These are phyloP conservation scores for Arabis hirsuta DNA, from an alignment of 345 rosid species.

Conservation along the genomic window DNA sequence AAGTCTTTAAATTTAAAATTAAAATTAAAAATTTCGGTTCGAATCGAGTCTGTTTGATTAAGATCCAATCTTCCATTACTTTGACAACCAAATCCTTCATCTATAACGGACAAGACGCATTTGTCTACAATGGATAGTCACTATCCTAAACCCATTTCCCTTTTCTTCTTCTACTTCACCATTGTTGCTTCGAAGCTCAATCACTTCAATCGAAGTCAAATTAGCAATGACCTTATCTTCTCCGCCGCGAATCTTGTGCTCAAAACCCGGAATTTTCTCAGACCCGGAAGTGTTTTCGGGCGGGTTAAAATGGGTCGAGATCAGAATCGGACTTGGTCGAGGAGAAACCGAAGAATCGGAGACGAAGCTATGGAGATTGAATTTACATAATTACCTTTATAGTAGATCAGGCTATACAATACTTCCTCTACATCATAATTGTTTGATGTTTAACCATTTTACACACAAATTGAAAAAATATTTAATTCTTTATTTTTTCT, in stretches of 20 bases:
- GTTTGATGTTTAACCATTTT: too few relatives aligned
- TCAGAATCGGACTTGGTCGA: conserved; percentile 43
- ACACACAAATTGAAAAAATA: too few relatives aligned
- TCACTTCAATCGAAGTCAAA: conserved; percentile 39
- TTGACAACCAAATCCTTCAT: conserved; percentile 85
- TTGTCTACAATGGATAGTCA: conserved; percentile 72
- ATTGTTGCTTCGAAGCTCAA: conserved; percentile 43
- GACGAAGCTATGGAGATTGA: conserved; percentile 27
- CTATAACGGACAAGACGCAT: conserved; percentile 81
- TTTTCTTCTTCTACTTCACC: conserved; percentile 43
- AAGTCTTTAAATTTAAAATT: too few relatives aligned
- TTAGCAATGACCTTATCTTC: conserved; percentile 27
- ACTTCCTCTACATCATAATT: too few relatives aligned
- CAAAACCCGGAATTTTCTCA: conserved; percentile 40
- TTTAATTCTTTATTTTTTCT: too few relatives aligned
- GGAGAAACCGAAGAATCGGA: conserved; percentile 42
- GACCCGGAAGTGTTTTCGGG: conserved; percentile 55
- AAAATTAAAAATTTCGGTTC: too few relatives aligned
- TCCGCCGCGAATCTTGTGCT: conserved; percentile 27
- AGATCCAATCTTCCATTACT: conserved; percentile 79
- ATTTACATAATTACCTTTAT: too few relatives aligned
- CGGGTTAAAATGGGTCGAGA: conserved; percentile 41
- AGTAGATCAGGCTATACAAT: too few relatives aligned
- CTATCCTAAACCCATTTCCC: conserved; percentile 89
- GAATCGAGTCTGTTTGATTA: too few relatives aligned